Conservation (phyloP, 1,139 yeast species). For the Pneumocystis jirovecii region DNA sequence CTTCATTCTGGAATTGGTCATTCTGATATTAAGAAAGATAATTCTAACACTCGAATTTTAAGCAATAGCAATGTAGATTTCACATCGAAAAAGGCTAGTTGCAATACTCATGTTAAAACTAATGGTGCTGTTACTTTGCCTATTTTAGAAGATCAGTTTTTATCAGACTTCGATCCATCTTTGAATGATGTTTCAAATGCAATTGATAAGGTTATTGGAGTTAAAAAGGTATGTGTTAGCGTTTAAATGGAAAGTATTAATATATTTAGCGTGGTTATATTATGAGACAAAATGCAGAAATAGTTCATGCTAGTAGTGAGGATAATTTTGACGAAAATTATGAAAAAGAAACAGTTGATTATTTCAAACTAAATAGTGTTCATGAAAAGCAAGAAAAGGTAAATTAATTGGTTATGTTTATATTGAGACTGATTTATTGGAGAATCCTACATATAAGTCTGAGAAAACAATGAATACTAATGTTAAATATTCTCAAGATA, state of each 20-base stretch:
- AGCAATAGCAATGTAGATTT: background rate
- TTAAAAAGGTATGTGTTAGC: background rate
- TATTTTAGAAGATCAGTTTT: slow-evolving; percentile 4
- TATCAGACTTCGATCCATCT: slow-evolving; percentile 6
- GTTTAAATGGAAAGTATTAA: background rate
- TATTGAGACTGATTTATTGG: background rate
- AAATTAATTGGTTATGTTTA: background rate
- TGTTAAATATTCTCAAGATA: background rate
- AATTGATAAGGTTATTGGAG: background rate
- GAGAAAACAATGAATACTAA: background rate
- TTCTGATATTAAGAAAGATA: background rate
- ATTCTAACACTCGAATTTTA: background rate
- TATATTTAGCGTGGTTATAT: slow-evolving; percentile 7
- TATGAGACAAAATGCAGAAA: slow-evolving; percentile 9
- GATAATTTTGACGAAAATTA: background rate
- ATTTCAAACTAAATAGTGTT: background rate
- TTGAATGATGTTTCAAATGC: background rate
- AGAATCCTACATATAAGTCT: background rate
- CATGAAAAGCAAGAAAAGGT: background rate
- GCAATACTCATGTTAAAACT: background rate
- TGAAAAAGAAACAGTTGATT: background rate
- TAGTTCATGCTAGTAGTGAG: slow-evolving; percentile 9
- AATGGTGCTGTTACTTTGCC: background rate
- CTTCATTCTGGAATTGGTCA: background rate
- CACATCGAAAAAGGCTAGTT: background rate